Evolutionary conservation across 2,329 filamentous ascomycete species (phyloP), one percentile per base, ranked within the genome.

Genomic region (Blastomyces percursus): DNA sequence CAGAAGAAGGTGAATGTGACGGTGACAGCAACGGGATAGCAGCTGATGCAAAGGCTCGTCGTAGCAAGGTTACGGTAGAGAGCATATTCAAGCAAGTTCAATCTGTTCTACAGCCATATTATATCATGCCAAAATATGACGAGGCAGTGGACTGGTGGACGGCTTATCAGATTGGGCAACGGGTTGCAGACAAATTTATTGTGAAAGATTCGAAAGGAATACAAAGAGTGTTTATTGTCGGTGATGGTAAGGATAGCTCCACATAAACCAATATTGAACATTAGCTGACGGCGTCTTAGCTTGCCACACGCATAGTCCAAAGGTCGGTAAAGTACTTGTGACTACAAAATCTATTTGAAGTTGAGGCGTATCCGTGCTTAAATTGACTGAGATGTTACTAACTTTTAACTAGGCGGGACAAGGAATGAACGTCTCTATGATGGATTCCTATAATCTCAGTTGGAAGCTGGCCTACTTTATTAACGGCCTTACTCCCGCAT

Each of bases 161-260:
- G 0, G 87, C 88, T 1, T 91, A 91, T 69, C 86, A 88, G 51
- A 90, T 91, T 66, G 87, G 87, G 9, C 88, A 91, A 72, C 86
- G 88, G 0, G 87, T 77, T 9, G 71, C 73, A 1, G 68, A 72
- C 32, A 65, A 70, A 1, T 79, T 79, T 63, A 71, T 73, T 0
- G 40, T 69, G 89, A 81, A 87, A 1, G 85, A 87, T 62, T 82
- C 79, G 27, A 88, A 88, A 68, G 87, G 86, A 0, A 82, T 88
- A 63, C 81, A 88, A 66, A 81, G 88, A 60, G 86, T 91, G 1
- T 90, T 91, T 71, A 79, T 91, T 27, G 87, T 85, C 16, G 88
- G 88, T 46, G 88, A 91, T 74, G 75, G 74, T 76, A 67, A 59
- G 71, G 8, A 46, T 19, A 42, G 65, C 3, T 38, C 24, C 30